A percentile compares a stretch with the other conserved stretches of the same genome.
Conservation (phyloP, 805 yeast genomes). For the Starmera pachycereana region DNA sequence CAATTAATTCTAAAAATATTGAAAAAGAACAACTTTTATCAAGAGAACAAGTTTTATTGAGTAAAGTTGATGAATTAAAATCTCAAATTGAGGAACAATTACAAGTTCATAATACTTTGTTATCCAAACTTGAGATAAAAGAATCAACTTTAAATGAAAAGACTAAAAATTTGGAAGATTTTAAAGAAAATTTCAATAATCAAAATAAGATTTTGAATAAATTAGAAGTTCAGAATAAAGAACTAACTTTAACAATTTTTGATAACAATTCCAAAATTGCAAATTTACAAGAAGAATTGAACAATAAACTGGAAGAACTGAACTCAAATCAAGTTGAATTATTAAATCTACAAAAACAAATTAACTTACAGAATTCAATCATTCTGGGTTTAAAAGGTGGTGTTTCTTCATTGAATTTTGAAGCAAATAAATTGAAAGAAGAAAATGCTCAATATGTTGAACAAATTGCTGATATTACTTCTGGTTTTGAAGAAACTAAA, state of each 20-base stretch:
- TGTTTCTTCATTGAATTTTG: not conserved
- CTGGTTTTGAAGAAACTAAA: conserved; percentile 6
- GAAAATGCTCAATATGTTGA: not conserved
- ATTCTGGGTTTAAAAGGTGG: conserved; percentile 6
- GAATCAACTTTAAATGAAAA: not conserved
- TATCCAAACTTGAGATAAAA: not conserved
- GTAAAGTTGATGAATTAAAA: conserved; percentile 7
- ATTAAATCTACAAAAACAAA: conserved; percentile 1
- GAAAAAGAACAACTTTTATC: not conserved
- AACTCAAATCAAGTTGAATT: not conserved
- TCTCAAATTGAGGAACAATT: conserved; percentile 5
- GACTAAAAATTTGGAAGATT: too few relatives aligned
- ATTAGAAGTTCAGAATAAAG: not conserved
- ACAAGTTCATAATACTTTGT: not conserved
- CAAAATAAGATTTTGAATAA: not conserved
- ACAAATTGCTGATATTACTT: not conserved
- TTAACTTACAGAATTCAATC: conserved; percentile 2
- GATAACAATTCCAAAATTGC: not conserved
- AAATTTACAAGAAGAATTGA: not conserved
- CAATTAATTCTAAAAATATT: conserved; percentile 11
- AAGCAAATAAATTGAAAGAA: not conserved
- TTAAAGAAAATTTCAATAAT: too few relatives aligned
- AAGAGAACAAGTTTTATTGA: too few relatives aligned
- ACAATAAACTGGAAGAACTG: not conserved
- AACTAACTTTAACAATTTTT: not conserved